phyloP scores from a whole-genome alignment of 2,329 filamentous ascomycete species.

The Zarea fungicola region DNA sequence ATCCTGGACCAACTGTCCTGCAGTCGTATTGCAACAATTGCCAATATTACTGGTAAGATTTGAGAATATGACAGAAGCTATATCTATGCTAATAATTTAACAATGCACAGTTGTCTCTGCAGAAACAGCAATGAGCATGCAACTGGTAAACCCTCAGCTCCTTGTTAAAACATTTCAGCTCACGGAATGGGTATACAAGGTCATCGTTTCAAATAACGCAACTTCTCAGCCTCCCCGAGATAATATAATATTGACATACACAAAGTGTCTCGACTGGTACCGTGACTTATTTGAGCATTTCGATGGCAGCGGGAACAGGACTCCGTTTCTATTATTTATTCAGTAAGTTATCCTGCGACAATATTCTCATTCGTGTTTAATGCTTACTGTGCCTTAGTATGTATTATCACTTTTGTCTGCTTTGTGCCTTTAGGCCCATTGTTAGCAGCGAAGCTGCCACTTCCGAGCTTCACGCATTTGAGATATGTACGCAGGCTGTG shows the following conservation, averaged over 20 bases:
- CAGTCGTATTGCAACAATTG: background rate
- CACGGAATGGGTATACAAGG: slow-evolving; percentile 17
- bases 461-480: slow-evolving; percentile 5
- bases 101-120: background rate
- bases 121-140: background rate
- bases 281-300: slow-evolving; percentile 13
- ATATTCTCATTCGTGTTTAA: background rate
- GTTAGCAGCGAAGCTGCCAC: background rate
- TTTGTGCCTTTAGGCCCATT: slow-evolving; percentile 15
- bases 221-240: background rate
- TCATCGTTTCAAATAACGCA: background rate
- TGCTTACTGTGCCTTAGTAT: slow-evolving; percentile 12
- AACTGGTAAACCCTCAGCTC: slow-evolving; percentile 7
- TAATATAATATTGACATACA: slow-evolving; percentile 10
- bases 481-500: background rate
- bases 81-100: too few relatives aligned
- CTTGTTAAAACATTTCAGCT: slow-evolving; percentile 16
- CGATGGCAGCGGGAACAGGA: background rate
- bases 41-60: background rate
- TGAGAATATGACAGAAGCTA: background rate
- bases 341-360: slow-evolving; percentile 14
- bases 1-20: background rate
- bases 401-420: slow-evolving; percentile 18
- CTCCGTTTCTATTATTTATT: slow-evolving; percentile 16
- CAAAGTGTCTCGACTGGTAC: slow-evolving; percentile 18